phyloP scores from a whole-genome alignment of 345 rosid species.

The Linum tenue region DNA sequence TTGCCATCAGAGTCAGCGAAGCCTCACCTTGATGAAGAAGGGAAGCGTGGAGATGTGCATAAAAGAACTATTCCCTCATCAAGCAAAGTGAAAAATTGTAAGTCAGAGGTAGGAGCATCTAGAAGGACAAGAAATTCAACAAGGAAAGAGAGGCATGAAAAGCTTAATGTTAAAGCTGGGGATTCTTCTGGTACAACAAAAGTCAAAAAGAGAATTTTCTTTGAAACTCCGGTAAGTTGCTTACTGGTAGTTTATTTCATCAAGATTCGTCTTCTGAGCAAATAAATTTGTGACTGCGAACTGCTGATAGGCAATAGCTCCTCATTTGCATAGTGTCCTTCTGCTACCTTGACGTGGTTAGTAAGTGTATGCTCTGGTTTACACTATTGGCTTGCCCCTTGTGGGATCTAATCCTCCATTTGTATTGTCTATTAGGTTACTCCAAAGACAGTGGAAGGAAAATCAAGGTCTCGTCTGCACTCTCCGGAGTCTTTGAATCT shows the following conservation, averaged over 20 bases:
- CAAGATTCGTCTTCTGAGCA: not conserved
- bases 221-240: slow-evolving; percentile 32
- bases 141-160: slow-evolving; percentile 1
- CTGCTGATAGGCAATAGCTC: not conserved
- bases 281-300: no score
- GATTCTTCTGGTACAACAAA: slow-evolving; percentile 10
- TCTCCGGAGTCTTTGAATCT: slow-evolving; percentile 36
- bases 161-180: slow-evolving; percentile 1
- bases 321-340: not conserved
- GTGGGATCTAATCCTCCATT: not conserved
- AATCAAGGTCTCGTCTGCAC: slow-evolving; percentile 7
- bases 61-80: not conserved
- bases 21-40: slow-evolving; percentile 5
- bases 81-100: not conserved
- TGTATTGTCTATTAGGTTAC: slow-evolving; percentile 25
- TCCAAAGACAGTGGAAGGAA: slow-evolving; percentile 13
- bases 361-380: not conserved
- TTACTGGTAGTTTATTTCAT: not conserved
- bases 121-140: slow-evolving; percentile 8
- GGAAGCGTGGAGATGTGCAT: slow-evolving; percentile 8
- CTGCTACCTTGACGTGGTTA: not conserved
- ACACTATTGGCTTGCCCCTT: not conserved
- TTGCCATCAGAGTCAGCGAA: not conserved
- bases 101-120: slow-evolving; percentile 7
- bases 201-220: slow-evolving; percentile 25